phyloP scores from a whole-genome alignment of 2,329 filamentous ascomycete genomes.

The Aspergillus persii region DNA sequence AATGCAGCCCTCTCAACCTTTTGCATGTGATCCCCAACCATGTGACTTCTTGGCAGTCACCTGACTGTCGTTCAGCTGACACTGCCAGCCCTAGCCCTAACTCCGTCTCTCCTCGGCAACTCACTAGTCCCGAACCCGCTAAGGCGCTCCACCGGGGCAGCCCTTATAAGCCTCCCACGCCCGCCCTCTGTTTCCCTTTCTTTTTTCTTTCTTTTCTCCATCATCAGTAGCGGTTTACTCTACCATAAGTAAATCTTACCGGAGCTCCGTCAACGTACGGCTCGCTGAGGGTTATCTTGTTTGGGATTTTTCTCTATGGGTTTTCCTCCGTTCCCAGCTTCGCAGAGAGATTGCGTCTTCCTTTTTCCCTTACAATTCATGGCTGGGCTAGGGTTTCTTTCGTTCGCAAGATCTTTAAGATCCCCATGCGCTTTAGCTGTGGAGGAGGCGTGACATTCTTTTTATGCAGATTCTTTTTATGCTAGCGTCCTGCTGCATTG shows the following conservation, averaged over 20 bases:
- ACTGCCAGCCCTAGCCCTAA: constrained; percentile 18
- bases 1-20: constrained; percentile 9
- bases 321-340: constrained; percentile 53
- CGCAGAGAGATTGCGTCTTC: constrained; percentile 43
- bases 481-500: constrained; percentile 3
- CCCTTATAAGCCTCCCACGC: constrained; percentile 28
- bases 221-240: constrained; percentile 55
- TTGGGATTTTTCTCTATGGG: constrained; percentile 41
- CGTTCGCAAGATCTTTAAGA: constrained; percentile 24
- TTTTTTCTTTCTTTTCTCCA: constrained; percentile 41
- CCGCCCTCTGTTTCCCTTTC: constrained; percentile 21
- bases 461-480: constrained; percentile 11
- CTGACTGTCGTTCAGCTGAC: neutral
- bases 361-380: constrained; percentile 47
- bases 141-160: constrained; percentile 17
- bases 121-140: constrained; percentile 21
- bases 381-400: constrained; percentile 45
- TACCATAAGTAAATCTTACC: constrained; percentile 48
- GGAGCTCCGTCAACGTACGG: constrained; percentile 48
- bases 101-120: constrained; percentile 1
- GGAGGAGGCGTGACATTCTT: constrained; percentile 47
- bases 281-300: constrained; percentile 51
- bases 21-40: constrained; percentile 19
- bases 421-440: constrained; percentile 46
- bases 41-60: constrained; percentile 5